These are phyloP conservation scores for Linaria vulgaris DNA, from an alignment of 257 asterid species.

Conservation along the genomic window DNA sequence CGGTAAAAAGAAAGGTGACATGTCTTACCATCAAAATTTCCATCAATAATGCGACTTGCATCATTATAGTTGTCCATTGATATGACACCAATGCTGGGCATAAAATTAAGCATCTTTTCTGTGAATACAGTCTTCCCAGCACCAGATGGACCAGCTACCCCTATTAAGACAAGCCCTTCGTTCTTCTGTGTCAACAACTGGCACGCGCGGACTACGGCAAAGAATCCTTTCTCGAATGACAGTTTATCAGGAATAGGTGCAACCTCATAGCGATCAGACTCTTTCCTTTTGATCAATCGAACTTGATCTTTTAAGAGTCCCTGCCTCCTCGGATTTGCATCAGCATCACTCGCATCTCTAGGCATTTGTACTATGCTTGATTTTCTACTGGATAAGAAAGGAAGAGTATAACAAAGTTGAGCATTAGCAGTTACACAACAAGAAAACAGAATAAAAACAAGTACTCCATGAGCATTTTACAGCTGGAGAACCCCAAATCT, in stretches of 20 bases:
- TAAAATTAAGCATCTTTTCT: constrained; percentile 65
- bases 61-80: constrained; percentile 99
- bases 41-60: constrained; percentile 92
- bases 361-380: constrained; percentile 41
- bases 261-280: constrained; percentile 71
- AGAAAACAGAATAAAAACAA: background rate
- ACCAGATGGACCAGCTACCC: constrained; percentile 98
- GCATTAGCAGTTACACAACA: constrained; percentile 3
- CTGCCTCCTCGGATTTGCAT: constrained; percentile 49
- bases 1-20: background rate
- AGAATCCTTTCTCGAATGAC: constrained; percentile 97
- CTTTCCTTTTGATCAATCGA: constrained; percentile 71
- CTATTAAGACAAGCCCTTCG: constrained; percentile 78
- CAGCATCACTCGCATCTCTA: constrained; percentile 42
- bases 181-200: constrained; percentile 83
- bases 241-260: constrained; percentile 64
- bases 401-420: background rate
- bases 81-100: constrained; percentile 91
- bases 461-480: background rate
- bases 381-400: constrained; percentile 34
- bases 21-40: constrained; percentile 83
- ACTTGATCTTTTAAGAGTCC: constrained; percentile 97
- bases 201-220: constrained; percentile 85
- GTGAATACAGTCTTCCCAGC: constrained; percentile 89
- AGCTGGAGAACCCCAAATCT: background rate